Conservation (phyloP, 192 early-diverging fungal species). For the Mortierella antarctica region DNA sequence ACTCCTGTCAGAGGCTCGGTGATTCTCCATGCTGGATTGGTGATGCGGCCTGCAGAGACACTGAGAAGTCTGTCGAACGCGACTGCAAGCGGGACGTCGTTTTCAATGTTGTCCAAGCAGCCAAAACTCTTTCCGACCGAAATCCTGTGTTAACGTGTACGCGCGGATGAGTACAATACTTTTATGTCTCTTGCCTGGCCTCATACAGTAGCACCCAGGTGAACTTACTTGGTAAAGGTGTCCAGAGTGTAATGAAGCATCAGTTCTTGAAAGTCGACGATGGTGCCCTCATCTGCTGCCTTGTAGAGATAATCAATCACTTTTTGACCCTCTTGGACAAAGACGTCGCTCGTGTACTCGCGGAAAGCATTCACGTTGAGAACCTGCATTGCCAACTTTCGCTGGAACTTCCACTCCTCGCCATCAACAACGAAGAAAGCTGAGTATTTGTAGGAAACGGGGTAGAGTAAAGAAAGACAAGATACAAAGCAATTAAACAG, state of each 20-base stretch:
- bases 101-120: slow-evolving; percentile 25
- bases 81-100: slow-evolving; percentile 53
- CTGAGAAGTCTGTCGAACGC: slow-evolving; percentile 62
- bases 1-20: slow-evolving; percentile 28
- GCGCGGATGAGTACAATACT: not conserved
- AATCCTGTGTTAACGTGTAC: not conserved
- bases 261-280: slow-evolving; percentile 55
- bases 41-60: slow-evolving; percentile 27
- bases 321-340: slow-evolving; percentile 12
- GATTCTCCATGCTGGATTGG: slow-evolving; percentile 44
- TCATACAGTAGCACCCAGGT: not conserved
- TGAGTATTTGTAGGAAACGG: not conserved
- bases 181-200: not conserved
- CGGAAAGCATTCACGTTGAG: slow-evolving; percentile 38
- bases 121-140: slow-evolving; percentile 47
- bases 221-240: slow-evolving; percentile 35
- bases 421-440: slow-evolving; percentile 26
- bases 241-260: slow-evolving; percentile 57
- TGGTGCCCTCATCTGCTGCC: slow-evolving; percentile 23
- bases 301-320: slow-evolving; percentile 24
- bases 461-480: not conserved
- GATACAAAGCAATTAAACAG: not conserved
- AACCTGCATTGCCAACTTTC: slow-evolving; percentile 29
- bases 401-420: slow-evolving; percentile 27
- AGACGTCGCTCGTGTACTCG: slow-evolving; percentile 34